Percentiles rank a stretch among this genome's conserved stretches.
Evolutionary conservation across 257 asterid species (phyloP).

Genomic region (Coffea eugenioides): DNA sequence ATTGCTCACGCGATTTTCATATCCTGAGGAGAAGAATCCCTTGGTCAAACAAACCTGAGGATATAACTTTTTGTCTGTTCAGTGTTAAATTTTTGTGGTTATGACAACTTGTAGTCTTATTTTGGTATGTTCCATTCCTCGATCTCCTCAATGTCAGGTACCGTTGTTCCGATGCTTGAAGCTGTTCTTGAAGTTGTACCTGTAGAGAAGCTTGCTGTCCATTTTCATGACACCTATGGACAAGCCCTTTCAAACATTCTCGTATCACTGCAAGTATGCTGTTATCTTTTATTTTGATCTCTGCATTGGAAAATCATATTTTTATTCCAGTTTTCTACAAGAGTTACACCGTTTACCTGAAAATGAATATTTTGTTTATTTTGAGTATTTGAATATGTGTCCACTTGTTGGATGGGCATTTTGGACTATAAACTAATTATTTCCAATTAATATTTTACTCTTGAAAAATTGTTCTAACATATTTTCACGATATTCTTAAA

Average conservation of each 20-base stretch:
- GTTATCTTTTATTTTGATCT: not conserved
- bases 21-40: constrained; percentile 1
- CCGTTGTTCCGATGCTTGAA: constrained; percentile 83
- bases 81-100: not conserved
- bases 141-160: constrained; percentile 42
- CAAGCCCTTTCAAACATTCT: constrained; percentile 95
- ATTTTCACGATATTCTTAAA: not conserved
- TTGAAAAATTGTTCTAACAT: too few species aligned
- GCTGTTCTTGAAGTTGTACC: constrained; percentile 84
- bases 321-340: not conserved
- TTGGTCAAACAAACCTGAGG: not conserved
- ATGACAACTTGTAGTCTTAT: not conserved
- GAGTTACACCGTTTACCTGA: not conserved
- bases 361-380: not conserved
- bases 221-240: constrained; percentile 96
- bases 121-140: not conserved
- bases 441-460: not conserved
- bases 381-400: not conserved
- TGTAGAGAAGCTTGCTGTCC: constrained; percentile 85
- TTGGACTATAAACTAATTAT: not conserved
- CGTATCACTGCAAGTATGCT: constrained; percentile 71
- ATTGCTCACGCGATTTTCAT: not conserved
- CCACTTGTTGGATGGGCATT: not conserved
- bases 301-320: not conserved
- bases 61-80: not conserved